Base-by-base conservation (phyloP, 2,329 filamentous ascomycete genomes). In the Phyllosticta ampelicida region DNA sequence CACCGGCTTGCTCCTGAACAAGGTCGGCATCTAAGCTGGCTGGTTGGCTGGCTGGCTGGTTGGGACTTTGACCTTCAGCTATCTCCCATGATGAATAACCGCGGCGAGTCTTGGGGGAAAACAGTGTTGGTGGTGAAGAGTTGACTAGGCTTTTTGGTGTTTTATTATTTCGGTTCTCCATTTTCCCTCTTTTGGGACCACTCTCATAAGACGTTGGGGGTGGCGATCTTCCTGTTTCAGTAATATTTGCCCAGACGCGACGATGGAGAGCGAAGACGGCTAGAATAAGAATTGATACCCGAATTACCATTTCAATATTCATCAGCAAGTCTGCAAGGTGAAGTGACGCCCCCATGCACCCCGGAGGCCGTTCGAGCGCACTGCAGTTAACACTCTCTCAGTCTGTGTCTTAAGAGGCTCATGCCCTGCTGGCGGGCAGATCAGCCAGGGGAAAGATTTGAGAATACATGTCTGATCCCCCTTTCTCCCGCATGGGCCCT, bases 21-120 rank as follows among this genome's bases (percentile, higher is more conserved):
- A 64, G n/a, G 61, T 61, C 2, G 64, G 61, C 20, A 64, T 71
- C 64, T 71, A 68, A 71, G 36, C 36, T n/a, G 13, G 36, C n/a
- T 5, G 30, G 9, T 30, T 30, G 65, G n/a, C n/a, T n/a, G n/a
- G 36, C 36, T n/a, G 13, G 36, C n/a, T 69, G 23, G 23, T 8
- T 26, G 23, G 23, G 23, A 26, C 8, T 19, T 30, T 58, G 11
- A 53, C 54, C 36, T 30, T 9, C 4, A 19, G n/a, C n/a, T n/a
- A n/a, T n/a, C n/a, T n/a, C n/a, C n/a, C n/a, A n/a, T n/a, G n/a
- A n/a, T n/a, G n/a, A 10, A 51, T 18, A 18, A 51, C 48, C 5
- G 48, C 19, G 3, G 49, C 49, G 5, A 16, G 18, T 16, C 49
- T 11, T 51, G 18, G n/a, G n/a, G 36, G 36, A 16, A 4, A 5